Evolutionary conservation across 257 asterid species (phyloP), one percentile per base, ranked within the genome.

Genomic region (Ballota nigra): DNA sequence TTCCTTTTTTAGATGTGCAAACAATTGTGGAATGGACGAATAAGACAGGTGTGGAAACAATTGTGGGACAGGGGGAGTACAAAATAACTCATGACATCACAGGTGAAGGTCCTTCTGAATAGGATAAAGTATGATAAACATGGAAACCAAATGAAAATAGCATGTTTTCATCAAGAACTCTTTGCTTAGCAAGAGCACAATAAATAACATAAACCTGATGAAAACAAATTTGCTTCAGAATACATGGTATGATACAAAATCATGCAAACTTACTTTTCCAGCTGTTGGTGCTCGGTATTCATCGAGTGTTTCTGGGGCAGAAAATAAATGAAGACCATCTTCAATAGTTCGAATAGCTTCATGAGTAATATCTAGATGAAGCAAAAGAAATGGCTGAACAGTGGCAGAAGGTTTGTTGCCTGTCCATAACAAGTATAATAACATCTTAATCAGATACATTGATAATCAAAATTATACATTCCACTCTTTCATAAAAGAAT

Each of bases 371-470:
- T 93, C 97, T 18, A 93, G 92, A 86, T 93, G 97, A 76, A 93
- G 97, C 77, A 93, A 66, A 69, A 85, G 80, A 78, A 89, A 91
- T 58, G 98, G 98, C 75, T 93, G 88, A 63, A 89, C 85, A 24
- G 96, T 93, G 63, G 94, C 97, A 45, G 98, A 93, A 61, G 85
- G 52, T 85, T 71, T 90, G 75, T 83, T 89, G 69, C 98, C 98
- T 93, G 87, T 74, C 72, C 74, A 79, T 55, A 77, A 70, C 43
- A 72, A 75, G 47, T 13, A 61, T 20, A n/a, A 18, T 3, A 69
- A 38, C 19, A 55, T 59, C 74, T 23, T 23, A 59, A 74, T 58
- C 59, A 70, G 52, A 28, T 64, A 12, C 47, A 72, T 63, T 13
- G 63, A 26, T 19, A 58, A 45, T 49, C 7, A 59, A 19, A 69